Evolutionary conservation across 345 rosid species (phyloP).

Genomic region (Euphorbia peplus): DNA sequence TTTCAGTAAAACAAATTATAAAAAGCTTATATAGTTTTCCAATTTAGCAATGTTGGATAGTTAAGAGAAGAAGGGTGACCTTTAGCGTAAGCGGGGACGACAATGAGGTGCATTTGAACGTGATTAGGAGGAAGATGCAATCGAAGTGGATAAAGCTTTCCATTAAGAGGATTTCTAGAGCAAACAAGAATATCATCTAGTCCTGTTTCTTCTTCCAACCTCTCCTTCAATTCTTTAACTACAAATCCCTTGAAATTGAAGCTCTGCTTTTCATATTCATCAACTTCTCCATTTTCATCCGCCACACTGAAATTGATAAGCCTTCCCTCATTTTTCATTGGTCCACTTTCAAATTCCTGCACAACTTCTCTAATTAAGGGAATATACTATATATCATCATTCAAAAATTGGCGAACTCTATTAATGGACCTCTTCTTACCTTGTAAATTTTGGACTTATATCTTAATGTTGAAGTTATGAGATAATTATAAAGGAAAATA

Average conservation of each 20-base stretch:
- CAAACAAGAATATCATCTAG: constrained; percentile 18
- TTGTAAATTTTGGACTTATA: too few species aligned
- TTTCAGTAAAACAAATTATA: too few species aligned
- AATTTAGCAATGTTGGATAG: too few species aligned
- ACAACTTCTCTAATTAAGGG: background rate
- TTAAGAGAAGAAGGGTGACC: constrained; percentile 33
- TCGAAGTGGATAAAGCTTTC: constrained; percentile 29
- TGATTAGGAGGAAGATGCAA: constrained; percentile 28
- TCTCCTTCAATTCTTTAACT: constrained; percentile 26
- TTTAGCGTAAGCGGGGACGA: constrained; percentile 34
- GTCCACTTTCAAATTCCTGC: background rate
- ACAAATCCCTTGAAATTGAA: constrained; percentile 26
- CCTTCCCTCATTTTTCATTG: constrained; percentile 23
- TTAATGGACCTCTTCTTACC: too few species aligned
- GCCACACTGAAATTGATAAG: constrained; percentile 21
- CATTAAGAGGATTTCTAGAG: constrained; percentile 25
- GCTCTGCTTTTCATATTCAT: constrained; percentile 8
- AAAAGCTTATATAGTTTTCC: too few species aligned
- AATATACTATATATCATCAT: background rate
- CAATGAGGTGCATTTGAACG: constrained; percentile 19
- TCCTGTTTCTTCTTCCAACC: constrained; percentile 30
- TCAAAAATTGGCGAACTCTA: too few species aligned
- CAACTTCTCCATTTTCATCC: constrained; percentile 3
- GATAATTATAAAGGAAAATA: background rate
- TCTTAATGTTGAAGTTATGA: constrained; percentile 4